phyloP scores from a whole-genome alignment of 208 protist species.

The Herpetomonas samuelpessoai region DNA sequence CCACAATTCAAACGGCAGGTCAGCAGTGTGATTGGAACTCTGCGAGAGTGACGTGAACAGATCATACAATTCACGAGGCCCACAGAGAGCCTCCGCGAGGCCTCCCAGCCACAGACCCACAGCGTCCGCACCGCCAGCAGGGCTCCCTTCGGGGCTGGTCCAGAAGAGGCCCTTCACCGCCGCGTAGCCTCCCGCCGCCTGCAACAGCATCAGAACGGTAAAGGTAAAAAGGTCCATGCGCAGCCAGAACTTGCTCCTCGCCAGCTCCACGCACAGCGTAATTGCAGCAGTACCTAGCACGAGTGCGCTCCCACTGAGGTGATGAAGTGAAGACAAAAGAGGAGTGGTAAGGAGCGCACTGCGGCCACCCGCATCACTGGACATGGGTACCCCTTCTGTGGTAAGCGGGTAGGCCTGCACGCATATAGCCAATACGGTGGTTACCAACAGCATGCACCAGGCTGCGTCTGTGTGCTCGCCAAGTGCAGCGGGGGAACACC shows the following conservation, averaged over 20 bases:
- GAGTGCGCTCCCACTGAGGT: not conserved
- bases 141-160: not conserved
- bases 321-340: too few relatives aligned
- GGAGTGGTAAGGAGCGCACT: not conserved
- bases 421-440: not conserved
- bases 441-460: not conserved
- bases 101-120: not conserved
- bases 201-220: not conserved
- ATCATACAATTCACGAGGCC: not conserved
- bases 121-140: not conserved
- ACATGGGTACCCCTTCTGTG: not conserved
- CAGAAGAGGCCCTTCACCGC: not conserved
- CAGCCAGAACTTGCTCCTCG: not conserved
- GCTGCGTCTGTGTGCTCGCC: conserved; percentile 1
- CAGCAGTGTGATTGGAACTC: not conserved
- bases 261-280: not conserved
- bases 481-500: not conserved
- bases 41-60: not conserved
- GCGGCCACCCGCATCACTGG: not conserved
- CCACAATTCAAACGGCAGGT: conserved; percentile 4
- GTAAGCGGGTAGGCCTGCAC: not conserved
- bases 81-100: not conserved
- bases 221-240: conserved; percentile 2
- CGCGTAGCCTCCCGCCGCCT: not conserved
- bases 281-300: not conserved